These are phyloP conservation scores for Gastrolobium villosum DNA, from an alignment of 306 rosid species.

Conservation along the genomic window DNA sequence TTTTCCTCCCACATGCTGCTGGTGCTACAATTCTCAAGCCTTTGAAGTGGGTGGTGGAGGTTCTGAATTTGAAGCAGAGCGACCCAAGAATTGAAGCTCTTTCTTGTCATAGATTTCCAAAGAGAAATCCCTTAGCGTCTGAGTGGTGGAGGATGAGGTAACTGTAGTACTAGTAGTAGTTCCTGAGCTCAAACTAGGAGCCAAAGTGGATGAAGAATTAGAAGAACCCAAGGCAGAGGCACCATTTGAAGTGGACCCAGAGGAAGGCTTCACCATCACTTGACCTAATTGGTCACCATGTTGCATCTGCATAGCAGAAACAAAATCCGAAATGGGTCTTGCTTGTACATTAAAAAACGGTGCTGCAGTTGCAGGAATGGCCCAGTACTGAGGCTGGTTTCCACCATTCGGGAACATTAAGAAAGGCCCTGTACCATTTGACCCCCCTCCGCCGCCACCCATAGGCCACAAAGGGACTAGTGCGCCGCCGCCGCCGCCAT, in stretches of 20 bases:
- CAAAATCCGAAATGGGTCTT: conserved; percentile 73
- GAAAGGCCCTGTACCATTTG: conserved; percentile 62
- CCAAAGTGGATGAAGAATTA: conserved; percentile 57
- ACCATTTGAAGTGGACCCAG: conserved; percentile 43
- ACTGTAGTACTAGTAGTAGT: conserved; percentile 27
- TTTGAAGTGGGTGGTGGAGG: conserved; percentile 52
- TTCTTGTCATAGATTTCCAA: conserved; percentile 77
- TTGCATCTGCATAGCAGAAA: conserved; percentile 59
- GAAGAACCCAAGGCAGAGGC: conserved; percentile 44
- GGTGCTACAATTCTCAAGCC: conserved; percentile 47
- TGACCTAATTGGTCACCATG: conserved; percentile 48
- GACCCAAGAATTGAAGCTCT: conserved; percentile 78
- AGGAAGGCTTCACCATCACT: conserved; percentile 19
- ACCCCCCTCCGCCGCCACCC: conserved; percentile 34
- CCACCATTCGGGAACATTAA: conserved; percentile 68
- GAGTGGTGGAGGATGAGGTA: conserved; percentile 46
- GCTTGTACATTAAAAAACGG: conserved; percentile 63
- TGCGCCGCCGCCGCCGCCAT: conserved; percentile 50
- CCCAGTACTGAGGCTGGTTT: conserved; percentile 77
- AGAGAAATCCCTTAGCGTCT: conserved; percentile 77
- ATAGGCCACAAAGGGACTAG: conserved; percentile 71
- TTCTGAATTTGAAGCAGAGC: conserved; percentile 54
- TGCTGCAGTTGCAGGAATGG: conserved; percentile 62
- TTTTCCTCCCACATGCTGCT: not conserved
- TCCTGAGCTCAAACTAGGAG: conserved; percentile 54